These are phyloP conservation scores for Orobanche coerulescens DNA, from an alignment of 257 asterid species.

Conservation along the genomic window DNA sequence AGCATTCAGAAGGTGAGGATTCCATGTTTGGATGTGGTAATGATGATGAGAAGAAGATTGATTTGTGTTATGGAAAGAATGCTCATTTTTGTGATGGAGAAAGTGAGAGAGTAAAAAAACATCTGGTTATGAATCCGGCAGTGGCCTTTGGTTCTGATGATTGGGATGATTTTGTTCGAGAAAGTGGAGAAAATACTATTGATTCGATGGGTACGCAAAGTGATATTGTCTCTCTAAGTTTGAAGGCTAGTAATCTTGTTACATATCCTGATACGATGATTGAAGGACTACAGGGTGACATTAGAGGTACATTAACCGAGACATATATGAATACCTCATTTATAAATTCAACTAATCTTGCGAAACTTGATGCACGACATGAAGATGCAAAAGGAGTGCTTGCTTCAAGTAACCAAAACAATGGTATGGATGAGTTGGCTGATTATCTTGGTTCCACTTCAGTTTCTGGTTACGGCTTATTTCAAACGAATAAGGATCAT, in stretches of 20 bases:
- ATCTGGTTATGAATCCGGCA: conserved; percentile 51
- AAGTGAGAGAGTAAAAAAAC: conserved; percentile 32
- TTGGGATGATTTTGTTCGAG: conserved; percentile 67
- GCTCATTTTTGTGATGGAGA: conserved; percentile 22
- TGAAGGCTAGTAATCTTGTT: conserved; percentile 20
- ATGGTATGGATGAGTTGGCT: conserved; percentile 35
- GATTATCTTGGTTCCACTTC: conserved; percentile 37
- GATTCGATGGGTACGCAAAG: conserved; percentile 23
- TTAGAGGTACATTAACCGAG: conserved; percentile 21
- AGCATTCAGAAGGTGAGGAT: conserved; percentile 71
- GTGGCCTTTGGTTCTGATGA: conserved; percentile 80
- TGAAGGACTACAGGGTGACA: conserved; percentile 20
- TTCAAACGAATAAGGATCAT: conserved; percentile 30
- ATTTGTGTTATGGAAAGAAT: conserved; percentile 26
- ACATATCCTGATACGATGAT: conserved; percentile 16
- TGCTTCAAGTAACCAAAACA: conserved; percentile 28
- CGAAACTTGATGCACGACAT: conserved; percentile 24
- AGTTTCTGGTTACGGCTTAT: conserved; percentile 28
- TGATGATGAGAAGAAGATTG: conserved; percentile 43
- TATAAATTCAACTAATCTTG: conserved; percentile 11
- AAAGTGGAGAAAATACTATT: conserved; percentile 33
- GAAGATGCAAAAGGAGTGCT: conserved; percentile 25
- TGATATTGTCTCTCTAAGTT: conserved; percentile 24
- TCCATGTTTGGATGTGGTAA: conserved; percentile 75
- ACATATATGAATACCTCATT: conserved; percentile 16